A percentile compares a stretch with the other conserved stretches of the same genome.
Conservation (phyloP, 345 rosid species). For the Gossypium longicalyx region DNA sequence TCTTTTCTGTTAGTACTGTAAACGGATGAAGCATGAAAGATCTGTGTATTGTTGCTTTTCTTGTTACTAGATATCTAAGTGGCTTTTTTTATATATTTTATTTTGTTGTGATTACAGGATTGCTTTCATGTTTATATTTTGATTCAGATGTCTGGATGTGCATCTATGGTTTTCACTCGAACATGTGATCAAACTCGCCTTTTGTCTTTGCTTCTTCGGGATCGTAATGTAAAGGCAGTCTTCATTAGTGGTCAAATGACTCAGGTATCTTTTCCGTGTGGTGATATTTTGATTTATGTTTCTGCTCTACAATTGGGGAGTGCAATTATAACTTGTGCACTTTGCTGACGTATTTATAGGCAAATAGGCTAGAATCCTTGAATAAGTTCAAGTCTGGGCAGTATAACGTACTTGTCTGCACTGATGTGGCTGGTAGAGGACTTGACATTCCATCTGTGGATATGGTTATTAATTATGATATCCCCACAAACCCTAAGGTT, state of each 20-base stretch:
- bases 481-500: slow-evolving; percentile 77
- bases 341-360: slow-evolving; percentile 34
- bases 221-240: slow-evolving; percentile 82
- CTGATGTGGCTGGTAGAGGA: slow-evolving; percentile 96
- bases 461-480: slow-evolving; percentile 85
- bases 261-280: slow-evolving; percentile 43
- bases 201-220: slow-evolving; percentile 69
- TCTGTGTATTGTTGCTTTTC: neutral
- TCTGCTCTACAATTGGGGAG: neutral
- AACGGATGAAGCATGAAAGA: neutral
- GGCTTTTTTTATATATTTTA: neutral
- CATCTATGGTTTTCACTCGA: slow-evolving; percentile 90
- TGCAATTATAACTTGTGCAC: neutral
- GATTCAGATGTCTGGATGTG: slow-evolving; percentile 61
- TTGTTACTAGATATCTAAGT: neutral
- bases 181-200: slow-evolving; percentile 80
- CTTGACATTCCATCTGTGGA: slow-evolving; percentile 94
- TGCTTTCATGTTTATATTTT: slow-evolving; percentile 84
- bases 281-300: neutral
- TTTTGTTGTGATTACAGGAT: slow-evolving; percentile 48
- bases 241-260: slow-evolving; percentile 96
- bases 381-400: slow-evolving; percentile 90
- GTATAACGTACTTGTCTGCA: slow-evolving; percentile 82
- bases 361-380: slow-evolving; percentile 87
- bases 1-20: neutral